Base-by-base conservation (phyloP, 1,284 basidiomycete genomes). In the Apiotrichum gracile region DNA sequence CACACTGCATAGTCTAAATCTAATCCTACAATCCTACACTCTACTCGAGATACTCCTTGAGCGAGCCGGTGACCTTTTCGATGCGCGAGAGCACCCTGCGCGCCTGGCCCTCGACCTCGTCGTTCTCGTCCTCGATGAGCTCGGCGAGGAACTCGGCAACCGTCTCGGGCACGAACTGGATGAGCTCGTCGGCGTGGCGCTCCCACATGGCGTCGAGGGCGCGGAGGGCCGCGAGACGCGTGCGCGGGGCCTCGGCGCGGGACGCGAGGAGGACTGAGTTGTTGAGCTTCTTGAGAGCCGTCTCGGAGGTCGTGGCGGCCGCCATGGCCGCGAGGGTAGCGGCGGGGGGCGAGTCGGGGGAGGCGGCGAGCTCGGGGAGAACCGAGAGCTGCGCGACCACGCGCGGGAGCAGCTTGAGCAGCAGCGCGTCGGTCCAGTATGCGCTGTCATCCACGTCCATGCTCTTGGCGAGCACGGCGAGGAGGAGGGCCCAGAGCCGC, bases 401-500 rank as follows among this genome's bases (percentile, higher is more conserved):
- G 0, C 80, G 76, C 2, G 80, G 71, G 2, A 83, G 70, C 16
- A 91, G 73, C 59, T 83, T 81, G 19, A 82, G 79, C 21, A 91
- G 74, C 54, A 85, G 85, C 60, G 88, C 83, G 55, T 90, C 85
- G 24, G 87, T 84, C 93, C 92, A 97, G 80, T 88, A 96, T 9
- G 78, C 89, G 63, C 85, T 86, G 61, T 96, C 88, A 67, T 97
- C 93, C 39, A 81, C 81, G 49, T 78, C 78, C 53, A 96, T 80
- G 24, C 85, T 86, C 64, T 85, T 86, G 2, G 80, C 79, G 6
- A 97, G 67, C 4, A 83, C 82, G 14, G 79, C 71, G 5, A 94
- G 67, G 4, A 88, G 74, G 3, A 83, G 78, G 1, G 73, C 70
- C 89, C 91, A 94, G 1, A 91, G 57, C 61, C 66, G 9, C 14